Base-by-base conservation (phyloP, 2,329 filamentous ascomycete genomes). In the Alternaria arbusti region DNA sequence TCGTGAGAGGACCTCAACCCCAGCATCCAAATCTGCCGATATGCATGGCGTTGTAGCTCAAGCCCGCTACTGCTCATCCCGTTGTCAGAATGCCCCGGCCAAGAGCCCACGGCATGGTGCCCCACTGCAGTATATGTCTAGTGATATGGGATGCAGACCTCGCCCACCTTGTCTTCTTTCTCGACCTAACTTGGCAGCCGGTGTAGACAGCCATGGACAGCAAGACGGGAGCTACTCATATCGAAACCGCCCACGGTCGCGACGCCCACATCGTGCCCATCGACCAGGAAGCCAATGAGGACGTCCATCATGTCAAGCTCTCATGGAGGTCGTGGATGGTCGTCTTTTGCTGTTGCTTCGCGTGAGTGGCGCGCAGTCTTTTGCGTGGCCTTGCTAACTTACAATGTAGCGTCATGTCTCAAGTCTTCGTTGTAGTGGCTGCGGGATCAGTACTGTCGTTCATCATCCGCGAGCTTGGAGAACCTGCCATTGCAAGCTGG, bases 391-490 rank as follows among this genome's bases (percentile, higher is more conserved):
- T 10, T 3, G n/a, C 61, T 71, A 22, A 73, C 40, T 47, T 13
- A 6, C 8, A 5, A 6, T 40, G 3, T 32, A 78, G 76, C 9
- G 82, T 87, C 63, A 83, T 86, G 79, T 79, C 84, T 1, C 86
- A 88, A 61, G 84, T 87, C 11, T 87, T 85, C 59, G 86, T 87
- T 5, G 85, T 87, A 4, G 83, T 85, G 1, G 85, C 85, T 6
- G 85, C 86, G 6, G 85, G 86, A 2, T 86, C 84, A 1, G 85
- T 87, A 10, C 84, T 88, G 57, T 84, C 85, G 0, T 88, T 88
- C 70, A 87, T 85, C 63, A 79, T 86, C 23, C 80, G 85, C 36
- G 86, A 88, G 68, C 74, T 88, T 6, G 86, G 85, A 11, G 82
- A 85, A 46, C 77, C 82, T 11, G 76, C 82, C 1, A 80, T 87